Base-by-base conservation (phyloP, 768 basidiomycete genomes). In the Kwoniella pini region DNA sequence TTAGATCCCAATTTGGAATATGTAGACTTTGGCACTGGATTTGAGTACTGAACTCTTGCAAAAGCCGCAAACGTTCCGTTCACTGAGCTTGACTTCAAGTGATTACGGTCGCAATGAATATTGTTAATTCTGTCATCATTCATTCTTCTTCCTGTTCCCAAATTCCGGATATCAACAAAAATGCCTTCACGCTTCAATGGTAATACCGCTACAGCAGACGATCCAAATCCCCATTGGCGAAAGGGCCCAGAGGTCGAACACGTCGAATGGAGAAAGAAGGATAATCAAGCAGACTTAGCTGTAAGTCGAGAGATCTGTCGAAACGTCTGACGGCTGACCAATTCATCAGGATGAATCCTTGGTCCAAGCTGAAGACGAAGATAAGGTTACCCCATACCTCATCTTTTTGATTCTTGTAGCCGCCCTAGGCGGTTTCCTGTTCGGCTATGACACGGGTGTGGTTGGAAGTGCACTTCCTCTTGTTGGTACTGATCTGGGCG, bases 361-460 rank as follows among this genome's bases (percentile, higher is more conserved):
- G 33, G 60, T 62, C 6, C 53, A 53, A 45, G 60, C 60, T 2
- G 60, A 62, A 44, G 42, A 33, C 9, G 60, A 62, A 54, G 60
- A 62, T 36, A 64, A 64, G 39, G n/a, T 60, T 15, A 64, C 63
- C 4, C 51, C 51, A 7, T 64, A 54, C 33, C 40, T 64, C 2
- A 15, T 44, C 26, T 46, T 39, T n/a, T 26, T 43, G 21, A 62
- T 55, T n/a, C 28, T 31, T 28, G 48, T 49, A 9, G 48, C 63
- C 22, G 63, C 63, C 28, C 44, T 64, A 24, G 63, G 57, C 24
- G 63, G 63, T 21, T 64, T 64, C 57, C 53, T 64, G 13, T 64
- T 60, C 28, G 63, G 63, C n/a, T 64, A 64, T 33, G 62, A 64
- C 33, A 64, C 63, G 3, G 63, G 40, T 17, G 44, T 64, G 21